phyloP scores from a whole-genome alignment of 1,284 basidiomycete species.

The Microbotryum silenes-acaulis region DNA sequence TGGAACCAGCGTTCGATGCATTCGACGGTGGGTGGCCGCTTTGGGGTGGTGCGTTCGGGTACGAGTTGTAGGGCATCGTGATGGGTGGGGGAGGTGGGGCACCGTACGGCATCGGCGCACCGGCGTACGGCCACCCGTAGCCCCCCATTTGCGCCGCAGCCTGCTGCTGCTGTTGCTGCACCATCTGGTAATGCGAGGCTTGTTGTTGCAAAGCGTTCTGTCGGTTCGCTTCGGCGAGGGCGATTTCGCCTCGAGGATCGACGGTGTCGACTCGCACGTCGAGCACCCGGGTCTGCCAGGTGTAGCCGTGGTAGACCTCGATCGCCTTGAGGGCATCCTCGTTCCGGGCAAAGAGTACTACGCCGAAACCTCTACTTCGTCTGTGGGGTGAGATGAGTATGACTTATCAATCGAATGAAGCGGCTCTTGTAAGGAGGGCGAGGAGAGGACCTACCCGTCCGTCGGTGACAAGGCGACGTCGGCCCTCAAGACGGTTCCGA shows the following conservation, averaged over 20 bases:
- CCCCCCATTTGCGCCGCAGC: too few species aligned
- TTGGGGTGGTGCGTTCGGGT: too few species aligned
- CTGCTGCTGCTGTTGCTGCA: too few species aligned
- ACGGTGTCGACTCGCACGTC: slow-evolving; percentile 37
- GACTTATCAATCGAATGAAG: not conserved
- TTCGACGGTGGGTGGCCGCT: too few species aligned
- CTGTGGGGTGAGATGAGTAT: slow-evolving; percentile 36
- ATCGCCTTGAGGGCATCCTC: slow-evolving; percentile 42
- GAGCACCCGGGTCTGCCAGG: slow-evolving; percentile 38
- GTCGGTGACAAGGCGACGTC: slow-evolving; percentile 49
- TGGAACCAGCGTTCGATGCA: too few species aligned
- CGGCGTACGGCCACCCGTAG: not conserved
- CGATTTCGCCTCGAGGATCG: slow-evolving; percentile 36
- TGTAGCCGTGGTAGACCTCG: slow-evolving; percentile 42
- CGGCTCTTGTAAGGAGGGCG: slow-evolving; percentile 5
- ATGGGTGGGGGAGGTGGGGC: too few species aligned
- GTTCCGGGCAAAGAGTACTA: slow-evolving; percentile 41
- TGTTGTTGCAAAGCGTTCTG: slow-evolving; percentile 22
- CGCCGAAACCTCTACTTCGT: slow-evolving; percentile 43
- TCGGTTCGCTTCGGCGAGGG: slow-evolving; percentile 34
- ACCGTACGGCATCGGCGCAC: too few species aligned
- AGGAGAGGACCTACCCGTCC: slow-evolving; percentile 29
- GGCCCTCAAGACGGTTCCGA: slow-evolving; percentile 86
- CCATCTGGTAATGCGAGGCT: not conserved
- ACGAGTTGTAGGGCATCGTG: too few species aligned